These are phyloP conservation scores for Closterium sp. DNA, from an alignment of 139 green algal genomes.

Conservation along the genomic window DNA sequence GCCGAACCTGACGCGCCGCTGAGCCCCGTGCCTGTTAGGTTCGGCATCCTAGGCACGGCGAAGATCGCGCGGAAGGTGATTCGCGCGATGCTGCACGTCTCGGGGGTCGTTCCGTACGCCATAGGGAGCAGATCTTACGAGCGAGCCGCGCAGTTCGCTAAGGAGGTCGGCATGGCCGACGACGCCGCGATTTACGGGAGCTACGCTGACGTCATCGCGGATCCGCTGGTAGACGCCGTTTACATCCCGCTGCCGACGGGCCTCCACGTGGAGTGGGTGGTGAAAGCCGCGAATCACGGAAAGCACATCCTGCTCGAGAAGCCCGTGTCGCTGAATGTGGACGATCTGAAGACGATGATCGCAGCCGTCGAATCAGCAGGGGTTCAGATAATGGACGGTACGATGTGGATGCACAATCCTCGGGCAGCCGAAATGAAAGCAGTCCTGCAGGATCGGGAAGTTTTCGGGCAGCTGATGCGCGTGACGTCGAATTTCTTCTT, in stretches of 20 bases:
- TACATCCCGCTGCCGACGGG: constrained; percentile 62
- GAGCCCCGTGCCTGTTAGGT: constrained; percentile 9
- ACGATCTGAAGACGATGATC: constrained; percentile 31
- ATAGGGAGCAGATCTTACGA: constrained; percentile 47
- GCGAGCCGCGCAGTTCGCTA: constrained; percentile 49
- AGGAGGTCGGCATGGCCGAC: constrained; percentile 21
- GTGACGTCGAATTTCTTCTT: constrained; percentile 19
- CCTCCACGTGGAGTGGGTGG: constrained; percentile 60
- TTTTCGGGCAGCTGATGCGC: not conserved
- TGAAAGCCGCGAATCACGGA: constrained; percentile 45
- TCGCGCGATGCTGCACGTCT: constrained; percentile 19
- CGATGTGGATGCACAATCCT: constrained; percentile 45
- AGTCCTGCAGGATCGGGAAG: not conserved
- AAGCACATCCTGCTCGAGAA: constrained; percentile 66
- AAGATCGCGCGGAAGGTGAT: constrained; percentile 59
- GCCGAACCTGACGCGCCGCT: not conserved
- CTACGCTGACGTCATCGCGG: constrained; percentile 60
- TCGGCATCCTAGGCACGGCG: constrained; percentile 56
- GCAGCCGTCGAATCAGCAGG: constrained; percentile 7
- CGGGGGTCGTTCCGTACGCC: constrained; percentile 40
- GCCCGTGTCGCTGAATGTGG: constrained; percentile 48
- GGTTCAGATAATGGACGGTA: constrained; percentile 41
- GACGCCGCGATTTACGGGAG: constrained; percentile 48
- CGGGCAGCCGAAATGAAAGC: not conserved
- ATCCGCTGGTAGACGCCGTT: constrained; percentile 54